These are phyloP conservation scores for Castanea sativa DNA, from an alignment of 306 rosid genomes.

Conservation along the genomic window DNA sequence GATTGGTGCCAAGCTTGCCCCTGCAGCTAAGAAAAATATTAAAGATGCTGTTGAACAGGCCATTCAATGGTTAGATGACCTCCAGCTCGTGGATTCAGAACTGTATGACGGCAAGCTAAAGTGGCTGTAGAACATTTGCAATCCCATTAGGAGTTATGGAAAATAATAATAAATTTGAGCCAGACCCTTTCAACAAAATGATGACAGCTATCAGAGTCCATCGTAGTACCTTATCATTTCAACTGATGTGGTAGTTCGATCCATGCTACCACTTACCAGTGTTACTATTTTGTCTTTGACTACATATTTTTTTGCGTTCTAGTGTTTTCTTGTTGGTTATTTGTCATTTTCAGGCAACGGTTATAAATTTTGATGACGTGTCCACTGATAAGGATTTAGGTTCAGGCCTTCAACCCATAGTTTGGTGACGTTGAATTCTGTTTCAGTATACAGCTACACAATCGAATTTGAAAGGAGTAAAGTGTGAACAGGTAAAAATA, in stretches of 20 bases:
- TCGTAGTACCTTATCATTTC: background rate
- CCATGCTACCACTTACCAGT: no score
- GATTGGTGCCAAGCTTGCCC: conserved; percentile 4
- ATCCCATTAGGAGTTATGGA: background rate
- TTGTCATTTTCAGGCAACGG: no score
- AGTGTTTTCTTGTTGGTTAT: no score
- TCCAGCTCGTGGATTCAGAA: background rate
- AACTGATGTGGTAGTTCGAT: background rate
- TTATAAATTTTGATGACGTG: no score
- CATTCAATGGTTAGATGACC: conserved; percentile 8
- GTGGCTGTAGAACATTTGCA: conserved; percentile 15
- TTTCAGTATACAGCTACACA: no score
- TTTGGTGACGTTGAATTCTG: no score
- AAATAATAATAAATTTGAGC: background rate
- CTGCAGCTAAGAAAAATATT: conserved; percentile 3
- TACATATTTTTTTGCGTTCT: no score
- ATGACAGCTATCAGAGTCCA: background rate
- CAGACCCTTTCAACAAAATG: background rate
- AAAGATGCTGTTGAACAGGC: conserved; percentile 4
- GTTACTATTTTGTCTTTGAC: no score
- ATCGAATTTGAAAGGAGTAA: no score
- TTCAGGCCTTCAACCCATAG: no score
- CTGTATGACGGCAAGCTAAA: conserved; percentile 11
- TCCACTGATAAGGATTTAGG: no score
- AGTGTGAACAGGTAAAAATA: no score